Percentiles rank a stretch among this genome's conserved stretches.
These are phyloP conservation scores for Grosmannia clavigera DNA, from an alignment of 2,329 filamentous ascomycete genomes.

Conservation along the genomic window DNA sequence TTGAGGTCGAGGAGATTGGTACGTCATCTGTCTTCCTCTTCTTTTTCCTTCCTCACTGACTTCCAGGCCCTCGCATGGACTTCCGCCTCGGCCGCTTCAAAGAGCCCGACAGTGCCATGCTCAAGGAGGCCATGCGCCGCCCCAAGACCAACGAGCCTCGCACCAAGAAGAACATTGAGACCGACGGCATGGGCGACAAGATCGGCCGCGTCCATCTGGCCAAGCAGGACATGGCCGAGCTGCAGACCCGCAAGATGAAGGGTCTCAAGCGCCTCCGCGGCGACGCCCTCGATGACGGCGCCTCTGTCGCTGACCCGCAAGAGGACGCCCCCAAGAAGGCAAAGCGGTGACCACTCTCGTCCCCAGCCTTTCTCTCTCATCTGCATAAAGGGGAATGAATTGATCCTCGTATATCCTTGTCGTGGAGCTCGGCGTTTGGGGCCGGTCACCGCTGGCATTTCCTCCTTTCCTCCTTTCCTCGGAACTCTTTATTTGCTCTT, in stretches of 20 bases:
- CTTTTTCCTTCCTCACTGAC: slow-evolving; percentile 20
- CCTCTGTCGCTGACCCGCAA: slow-evolving; percentile 6
- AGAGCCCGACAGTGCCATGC: slow-evolving; percentile 64
- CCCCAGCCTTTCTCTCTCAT: neutral
- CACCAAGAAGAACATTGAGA: slow-evolving; percentile 94
- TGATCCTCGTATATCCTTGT: neutral
- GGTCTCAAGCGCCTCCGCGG: slow-evolving; percentile 75
- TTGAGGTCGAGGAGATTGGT: slow-evolving; percentile 26
- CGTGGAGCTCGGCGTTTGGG: slow-evolving; percentile 1
- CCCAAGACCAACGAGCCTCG: slow-evolving; percentile 61
- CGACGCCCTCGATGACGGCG: slow-evolving; percentile 20
- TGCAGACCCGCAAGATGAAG: slow-evolving; percentile 99
- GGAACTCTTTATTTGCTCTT: neutral
- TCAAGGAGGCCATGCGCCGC: slow-evolving; percentile 87
- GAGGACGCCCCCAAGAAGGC: slow-evolving; percentile 23
- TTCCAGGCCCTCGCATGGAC: slow-evolving; percentile 64
- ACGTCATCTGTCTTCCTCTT: neutral
- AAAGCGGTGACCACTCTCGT: slow-evolving; percentile 16
- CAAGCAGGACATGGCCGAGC: slow-evolving; percentile 71
- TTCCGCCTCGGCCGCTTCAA: slow-evolving; percentile 72
- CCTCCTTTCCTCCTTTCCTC: neutral
- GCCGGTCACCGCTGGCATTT: neutral
- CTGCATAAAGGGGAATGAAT: neutral
- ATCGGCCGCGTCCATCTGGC: slow-evolving; percentile 83
- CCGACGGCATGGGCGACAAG: slow-evolving; percentile 90